Conservation (phyloP, 2,329 filamentous ascomycete species). For the Ophiocordyceps polyrhachis-furcata region DNA sequence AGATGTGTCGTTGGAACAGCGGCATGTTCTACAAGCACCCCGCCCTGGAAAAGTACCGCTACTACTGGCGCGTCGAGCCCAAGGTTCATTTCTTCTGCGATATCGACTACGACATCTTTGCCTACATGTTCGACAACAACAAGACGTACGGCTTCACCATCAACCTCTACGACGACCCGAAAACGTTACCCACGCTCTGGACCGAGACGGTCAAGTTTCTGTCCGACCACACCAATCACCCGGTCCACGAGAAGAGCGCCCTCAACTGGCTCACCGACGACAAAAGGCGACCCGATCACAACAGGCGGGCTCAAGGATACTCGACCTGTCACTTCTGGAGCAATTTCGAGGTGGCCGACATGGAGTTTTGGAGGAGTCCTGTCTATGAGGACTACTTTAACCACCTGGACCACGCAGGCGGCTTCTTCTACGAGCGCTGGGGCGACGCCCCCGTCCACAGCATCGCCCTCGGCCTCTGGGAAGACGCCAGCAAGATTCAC, state of each 20-base stretch:
- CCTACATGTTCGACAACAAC: slow-evolving; percentile 95
- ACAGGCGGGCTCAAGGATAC: slow-evolving; percentile 70
- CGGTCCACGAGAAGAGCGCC: slow-evolving; percentile 62
- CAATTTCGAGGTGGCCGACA: slow-evolving; percentile 91
- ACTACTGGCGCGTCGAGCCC: slow-evolving; percentile 97
- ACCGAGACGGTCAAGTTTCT: slow-evolving; percentile 90
- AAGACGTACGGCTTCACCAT: slow-evolving; percentile 99
- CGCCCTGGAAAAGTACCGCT: slow-evolving; percentile 61
- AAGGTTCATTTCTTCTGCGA: slow-evolving; percentile 99
- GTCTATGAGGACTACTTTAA: slow-evolving; percentile 92
- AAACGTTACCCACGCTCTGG: slow-evolving; percentile 77
- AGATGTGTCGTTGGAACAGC: slow-evolving; percentile 99
- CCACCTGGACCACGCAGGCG: slow-evolving; percentile 86
- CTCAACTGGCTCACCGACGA: slow-evolving; percentile 75
- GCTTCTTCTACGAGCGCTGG: slow-evolving; percentile 98
- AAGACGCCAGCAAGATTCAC: slow-evolving; percentile 77
- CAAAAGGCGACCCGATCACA: slow-evolving; percentile 58
- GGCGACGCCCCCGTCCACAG: slow-evolving; percentile 95
- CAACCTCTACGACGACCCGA: slow-evolving; percentile 81
- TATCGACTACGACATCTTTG: slow-evolving; percentile 94
- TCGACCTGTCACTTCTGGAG: slow-evolving; percentile 99
- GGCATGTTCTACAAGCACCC: slow-evolving; percentile 96
- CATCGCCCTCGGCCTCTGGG: slow-evolving; percentile 80
- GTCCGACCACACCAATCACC: slow-evolving; percentile 60
- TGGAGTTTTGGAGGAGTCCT: slow-evolving; percentile 82